Evolutionary conservation across 768 basidiomycete species (phyloP).

Genomic region (Termitomyces heimii): DNA sequence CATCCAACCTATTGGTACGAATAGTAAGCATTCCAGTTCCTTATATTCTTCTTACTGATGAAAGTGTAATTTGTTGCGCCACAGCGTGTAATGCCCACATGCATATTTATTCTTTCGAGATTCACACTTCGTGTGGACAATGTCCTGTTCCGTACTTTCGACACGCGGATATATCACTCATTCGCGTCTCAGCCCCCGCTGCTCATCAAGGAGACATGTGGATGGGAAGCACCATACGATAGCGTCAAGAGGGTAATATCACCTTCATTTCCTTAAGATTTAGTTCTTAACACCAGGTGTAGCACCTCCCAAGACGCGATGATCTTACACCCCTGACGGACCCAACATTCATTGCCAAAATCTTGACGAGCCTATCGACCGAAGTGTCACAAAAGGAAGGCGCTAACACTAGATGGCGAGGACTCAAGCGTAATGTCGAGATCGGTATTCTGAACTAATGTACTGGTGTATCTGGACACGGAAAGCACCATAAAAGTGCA

Average conservation of each 20-base stretch:
- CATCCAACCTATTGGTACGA: conserved; percentile 75
- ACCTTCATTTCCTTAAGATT: not conserved
- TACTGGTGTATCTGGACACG: not conserved
- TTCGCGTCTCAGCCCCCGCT: conserved; percentile 56
- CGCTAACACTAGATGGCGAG: conserved; percentile 81
- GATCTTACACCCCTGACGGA: conserved; percentile 90
- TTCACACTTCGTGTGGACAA: conserved; percentile 94
- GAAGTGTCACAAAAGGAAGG: conserved; percentile 53
- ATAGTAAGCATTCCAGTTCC: conserved; percentile 59
- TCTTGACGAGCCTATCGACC: conserved; percentile 56
- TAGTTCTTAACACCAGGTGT: not conserved
- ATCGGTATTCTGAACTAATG: conserved; percentile 31
- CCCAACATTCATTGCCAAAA: conserved; percentile 72
- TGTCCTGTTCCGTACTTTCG: conserved; percentile 86
- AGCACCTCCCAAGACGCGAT: conserved; percentile 67
- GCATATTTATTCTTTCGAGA: conserved; percentile 83
- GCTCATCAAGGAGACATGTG: conserved; percentile 75
- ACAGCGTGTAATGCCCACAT: conserved; percentile 96
- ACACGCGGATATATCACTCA: conserved; percentile 87
- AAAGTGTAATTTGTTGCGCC: not conserved
- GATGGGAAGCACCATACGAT: conserved; percentile 90
- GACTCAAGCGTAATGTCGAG: conserved; percentile 62
- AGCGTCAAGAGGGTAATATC: conserved; percentile 61
- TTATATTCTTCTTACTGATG: not conserved
- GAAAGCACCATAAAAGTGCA: not conserved